A percentile compares a stretch with the other conserved stretches of the same genome.
These are phyloP conservation scores for Omphalotus olearius DNA, from an alignment of 1,284 basidiomycete genomes.

Conservation along the genomic window DNA sequence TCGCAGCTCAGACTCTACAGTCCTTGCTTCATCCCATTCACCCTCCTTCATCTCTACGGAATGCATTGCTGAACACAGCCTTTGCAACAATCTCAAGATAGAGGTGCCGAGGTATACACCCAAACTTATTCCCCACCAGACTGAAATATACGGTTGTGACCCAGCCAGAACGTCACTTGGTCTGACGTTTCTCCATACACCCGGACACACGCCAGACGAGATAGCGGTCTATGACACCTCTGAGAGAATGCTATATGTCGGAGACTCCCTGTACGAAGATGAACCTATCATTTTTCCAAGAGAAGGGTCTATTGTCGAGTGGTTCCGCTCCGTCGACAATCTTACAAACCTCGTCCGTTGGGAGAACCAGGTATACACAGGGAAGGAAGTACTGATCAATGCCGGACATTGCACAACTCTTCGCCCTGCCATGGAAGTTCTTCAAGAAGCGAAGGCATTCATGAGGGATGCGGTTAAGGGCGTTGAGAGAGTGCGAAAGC, in stretches of 20 bases:
- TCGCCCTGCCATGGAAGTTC: slow-evolving; percentile 40
- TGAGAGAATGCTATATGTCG: slow-evolving; percentile 50
- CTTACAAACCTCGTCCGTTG: slow-evolving; percentile 36
- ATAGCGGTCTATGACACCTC: slow-evolving; percentile 44
- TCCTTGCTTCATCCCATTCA: slow-evolving; percentile 42
- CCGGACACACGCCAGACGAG: slow-evolving; percentile 55
- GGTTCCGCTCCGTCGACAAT: slow-evolving; percentile 40
- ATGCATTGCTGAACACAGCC: slow-evolving; percentile 38
- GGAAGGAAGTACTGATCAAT: slow-evolving; percentile 33
- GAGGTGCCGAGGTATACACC: slow-evolving; percentile 39
- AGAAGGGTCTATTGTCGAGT: slow-evolving; percentile 44
- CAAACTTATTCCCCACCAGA: slow-evolving; percentile 37
- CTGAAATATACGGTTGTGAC: slow-evolving; percentile 19
- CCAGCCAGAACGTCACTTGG: slow-evolving; percentile 23
- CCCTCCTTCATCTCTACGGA: slow-evolving; percentile 38
- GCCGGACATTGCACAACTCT: slow-evolving; percentile 43
- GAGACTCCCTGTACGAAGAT: slow-evolving; percentile 51
- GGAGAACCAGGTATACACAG: slow-evolving; percentile 17
- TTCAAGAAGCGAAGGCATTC: slow-evolving; percentile 36
- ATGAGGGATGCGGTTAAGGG: slow-evolving; percentile 42
- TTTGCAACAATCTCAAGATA: slow-evolving; percentile 39
- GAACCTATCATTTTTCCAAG: slow-evolving; percentile 50
- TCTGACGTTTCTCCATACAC: slow-evolving; percentile 45
- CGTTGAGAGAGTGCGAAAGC: slow-evolving; percentile 31
- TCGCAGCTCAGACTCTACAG: slow-evolving; percentile 32